These are phyloP conservation scores for Digitaria exilis DNA, from an alignment of 202 grass and related monocot species.

Conservation along the genomic window DNA sequence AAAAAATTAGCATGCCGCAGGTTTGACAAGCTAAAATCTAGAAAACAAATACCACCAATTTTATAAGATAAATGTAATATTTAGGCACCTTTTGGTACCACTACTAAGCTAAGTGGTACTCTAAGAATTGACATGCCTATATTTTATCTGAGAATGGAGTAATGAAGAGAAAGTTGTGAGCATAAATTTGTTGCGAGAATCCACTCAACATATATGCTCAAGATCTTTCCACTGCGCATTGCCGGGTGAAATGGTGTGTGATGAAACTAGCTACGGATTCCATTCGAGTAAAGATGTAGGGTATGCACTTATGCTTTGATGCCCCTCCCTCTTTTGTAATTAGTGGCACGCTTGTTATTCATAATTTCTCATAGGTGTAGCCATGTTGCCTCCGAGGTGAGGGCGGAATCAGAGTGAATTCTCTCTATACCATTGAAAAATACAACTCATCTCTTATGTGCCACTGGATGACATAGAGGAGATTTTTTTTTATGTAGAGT, in stretches of 20 bases:
- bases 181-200: not conserved
- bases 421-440: no score
- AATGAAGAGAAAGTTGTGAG: not conserved
- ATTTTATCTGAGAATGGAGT: not conserved
- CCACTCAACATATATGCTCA: not conserved
- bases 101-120: no score
- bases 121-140: no score
- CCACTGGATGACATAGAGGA: no score
- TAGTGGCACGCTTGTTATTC: not conserved
- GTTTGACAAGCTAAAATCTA: no score
- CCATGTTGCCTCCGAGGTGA: slow-evolving; percentile 22
- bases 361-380: not conserved
- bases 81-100: no score
- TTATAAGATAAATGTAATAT: no score
- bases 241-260: not conserved
- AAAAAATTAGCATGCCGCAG: no score
- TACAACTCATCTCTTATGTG: no score
- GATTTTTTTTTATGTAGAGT: no score
- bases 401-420: no score
- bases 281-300: not conserved
- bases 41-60: no score
- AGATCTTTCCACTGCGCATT: not conserved
- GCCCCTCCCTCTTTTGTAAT: not conserved
- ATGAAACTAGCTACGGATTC: not conserved
- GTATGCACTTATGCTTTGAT: not conserved